phyloP scores from a whole-genome alignment of 1,284 basidiomycete species.

The Trichosporon coremiiforme region DNA sequence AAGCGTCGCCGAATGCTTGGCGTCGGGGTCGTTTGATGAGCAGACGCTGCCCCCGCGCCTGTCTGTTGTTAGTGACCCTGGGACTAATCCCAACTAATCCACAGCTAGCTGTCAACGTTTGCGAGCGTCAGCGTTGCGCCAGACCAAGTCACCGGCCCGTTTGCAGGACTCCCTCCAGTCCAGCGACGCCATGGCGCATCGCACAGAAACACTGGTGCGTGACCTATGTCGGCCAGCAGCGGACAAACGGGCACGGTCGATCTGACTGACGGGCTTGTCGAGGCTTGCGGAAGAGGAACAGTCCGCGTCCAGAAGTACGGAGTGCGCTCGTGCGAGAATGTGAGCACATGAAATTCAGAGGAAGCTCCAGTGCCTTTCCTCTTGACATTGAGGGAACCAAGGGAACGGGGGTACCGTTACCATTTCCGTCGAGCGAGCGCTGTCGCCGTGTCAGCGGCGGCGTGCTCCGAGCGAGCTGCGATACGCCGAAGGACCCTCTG shows the following conservation, averaged over 20 bases:
- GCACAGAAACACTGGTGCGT: neutral
- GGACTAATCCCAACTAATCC: too few species aligned
- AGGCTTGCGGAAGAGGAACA: neutral
- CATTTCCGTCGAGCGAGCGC: neutral
- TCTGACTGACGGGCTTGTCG: neutral
- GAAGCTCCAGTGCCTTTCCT: neutral
- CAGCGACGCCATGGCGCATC: too few species aligned
- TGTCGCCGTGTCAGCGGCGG: neutral
- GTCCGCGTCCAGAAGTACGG: neutral
- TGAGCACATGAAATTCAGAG: neutral
- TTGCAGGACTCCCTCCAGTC: too few species aligned
- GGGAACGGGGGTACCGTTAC: neutral
- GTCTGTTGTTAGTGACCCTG: too few species aligned
- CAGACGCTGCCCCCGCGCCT: neutral
- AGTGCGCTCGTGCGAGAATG: neutral
- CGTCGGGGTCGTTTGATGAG: constrained; percentile 5
- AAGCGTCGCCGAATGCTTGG: neutral
- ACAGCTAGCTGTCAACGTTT: neutral
- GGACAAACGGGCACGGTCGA: neutral
- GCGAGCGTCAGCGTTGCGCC: too few species aligned
- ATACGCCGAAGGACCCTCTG: neutral
- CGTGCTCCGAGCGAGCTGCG: neutral
- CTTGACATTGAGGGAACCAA: neutral
- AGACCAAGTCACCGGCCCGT: too few species aligned
- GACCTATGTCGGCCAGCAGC: neutral